phyloP scores from a whole-genome alignment of 345 rosid genomes.

The Hibiscus mutabilis region DNA sequence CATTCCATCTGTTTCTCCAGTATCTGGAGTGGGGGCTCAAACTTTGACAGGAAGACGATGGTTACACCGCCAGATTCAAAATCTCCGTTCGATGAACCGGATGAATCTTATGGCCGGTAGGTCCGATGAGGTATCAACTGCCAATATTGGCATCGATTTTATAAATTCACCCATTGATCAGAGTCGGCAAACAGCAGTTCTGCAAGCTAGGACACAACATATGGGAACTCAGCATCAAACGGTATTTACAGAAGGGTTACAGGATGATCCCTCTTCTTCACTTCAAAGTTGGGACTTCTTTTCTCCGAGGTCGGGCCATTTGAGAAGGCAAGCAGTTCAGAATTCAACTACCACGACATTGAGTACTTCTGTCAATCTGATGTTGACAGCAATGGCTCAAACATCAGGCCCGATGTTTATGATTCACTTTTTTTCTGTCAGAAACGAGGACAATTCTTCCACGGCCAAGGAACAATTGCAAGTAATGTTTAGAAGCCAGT shows the following conservation, averaged over 20 bases:
- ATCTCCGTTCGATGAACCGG: slow-evolving; percentile 52
- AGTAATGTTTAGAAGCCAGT: slow-evolving; percentile 53
- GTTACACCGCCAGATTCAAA: slow-evolving; percentile 79
- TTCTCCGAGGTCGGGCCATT: too few relatives aligned
- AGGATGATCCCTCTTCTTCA: too few relatives aligned
- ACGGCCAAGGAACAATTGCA: slow-evolving; percentile 33
- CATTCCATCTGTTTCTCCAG: slow-evolving; percentile 47
- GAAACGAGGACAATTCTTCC: too few relatives aligned
- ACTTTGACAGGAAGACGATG: slow-evolving; percentile 76
- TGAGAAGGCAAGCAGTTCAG: too few relatives aligned
- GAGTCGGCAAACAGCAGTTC: slow-evolving; percentile 38
- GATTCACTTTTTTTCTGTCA: too few relatives aligned
- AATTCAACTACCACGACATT: too few relatives aligned
- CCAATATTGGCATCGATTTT: slow-evolving; percentile 34
- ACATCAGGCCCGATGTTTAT: too few relatives aligned
- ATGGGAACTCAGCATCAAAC: slow-evolving; percentile 22
- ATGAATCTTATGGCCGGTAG: slow-evolving; percentile 35
- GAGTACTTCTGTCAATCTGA: too few relatives aligned
- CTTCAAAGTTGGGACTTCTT: too few relatives aligned
- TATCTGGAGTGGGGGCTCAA: slow-evolving; percentile 61
- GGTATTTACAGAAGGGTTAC: slow-evolving; percentile 38
- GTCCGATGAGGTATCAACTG: slow-evolving; percentile 35
- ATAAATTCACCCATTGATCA: slow-evolving; percentile 35
- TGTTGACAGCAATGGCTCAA: too few relatives aligned
- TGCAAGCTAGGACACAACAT: slow-evolving; percentile 31